A percentile compares a stretch with the other conserved stretches of the same genome.
Evolutionary conservation across 352 stramenopile genomes (phyloP).

Genomic region (Phytopythium cucurbitacearum): DNA sequence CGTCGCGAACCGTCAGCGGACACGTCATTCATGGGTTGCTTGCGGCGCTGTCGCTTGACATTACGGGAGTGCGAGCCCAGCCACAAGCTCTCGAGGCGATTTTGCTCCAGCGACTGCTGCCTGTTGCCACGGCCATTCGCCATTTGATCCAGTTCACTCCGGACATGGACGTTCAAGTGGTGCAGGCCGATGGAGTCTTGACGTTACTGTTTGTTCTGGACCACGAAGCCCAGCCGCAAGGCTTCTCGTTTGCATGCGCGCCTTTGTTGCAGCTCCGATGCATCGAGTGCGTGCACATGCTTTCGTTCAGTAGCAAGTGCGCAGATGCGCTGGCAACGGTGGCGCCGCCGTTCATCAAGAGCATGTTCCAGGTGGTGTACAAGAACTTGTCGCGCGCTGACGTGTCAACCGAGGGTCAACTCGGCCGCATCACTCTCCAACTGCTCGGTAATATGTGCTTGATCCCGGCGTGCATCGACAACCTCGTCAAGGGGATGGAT

Average conservation of each 20-base stretch:
- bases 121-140: constrained; percentile 72
- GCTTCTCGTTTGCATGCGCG: constrained; percentile 72
- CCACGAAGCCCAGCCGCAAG: constrained; percentile 75
- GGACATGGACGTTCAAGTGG: constrained; percentile 82
- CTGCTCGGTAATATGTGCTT: constrained; percentile 82
- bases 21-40: constrained; percentile 78
- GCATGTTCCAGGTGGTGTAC: constrained; percentile 81
- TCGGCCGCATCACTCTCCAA: constrained; percentile 76
- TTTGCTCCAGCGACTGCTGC: constrained; percentile 65
- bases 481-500: constrained; percentile 86
- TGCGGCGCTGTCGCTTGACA: constrained; percentile 62
- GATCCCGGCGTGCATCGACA: constrained; percentile 84
- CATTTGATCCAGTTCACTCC: constrained; percentile 77
- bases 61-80: constrained; percentile 65
- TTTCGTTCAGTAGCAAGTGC: constrained; percentile 84
- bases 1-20: constrained; percentile 48
- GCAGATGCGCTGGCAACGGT: constrained; percentile 69
- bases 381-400: constrained; percentile 74
- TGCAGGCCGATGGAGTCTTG: constrained; percentile 70
- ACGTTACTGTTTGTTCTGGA: constrained; percentile 75
- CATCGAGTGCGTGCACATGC: constrained; percentile 83
- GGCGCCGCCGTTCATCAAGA: constrained; percentile 83
- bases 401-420: constrained; percentile 74
- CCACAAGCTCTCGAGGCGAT: constrained; percentile 64
- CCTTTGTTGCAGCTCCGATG: constrained; percentile 78